A percentile compares a stretch with the other conserved stretches of the same genome.
Conservation (phyloP, 1,284 basidiomycete species). For the Pisolithus thermaeus region DNA sequence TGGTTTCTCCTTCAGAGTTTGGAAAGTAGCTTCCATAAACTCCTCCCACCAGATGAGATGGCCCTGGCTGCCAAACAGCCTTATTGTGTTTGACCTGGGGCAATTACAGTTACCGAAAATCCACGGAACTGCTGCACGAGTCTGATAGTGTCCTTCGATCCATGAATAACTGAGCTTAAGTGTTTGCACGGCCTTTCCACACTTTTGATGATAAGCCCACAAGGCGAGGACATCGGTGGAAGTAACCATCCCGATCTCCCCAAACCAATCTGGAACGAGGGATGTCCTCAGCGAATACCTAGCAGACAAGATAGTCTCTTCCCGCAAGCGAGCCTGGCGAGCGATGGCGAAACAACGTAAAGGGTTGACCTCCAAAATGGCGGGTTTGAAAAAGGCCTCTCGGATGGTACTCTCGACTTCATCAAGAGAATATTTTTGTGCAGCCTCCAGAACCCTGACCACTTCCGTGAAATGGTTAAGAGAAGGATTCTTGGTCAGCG, state of each 20-base stretch:
- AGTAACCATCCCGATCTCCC: constrained; percentile 17
- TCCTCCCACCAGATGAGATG: constrained; percentile 15
- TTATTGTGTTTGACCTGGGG: background rate
- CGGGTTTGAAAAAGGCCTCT: constrained; percentile 11
- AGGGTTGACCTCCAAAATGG: constrained; percentile 12
- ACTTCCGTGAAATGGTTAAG: constrained; percentile 9
- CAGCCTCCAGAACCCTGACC: constrained; percentile 11
- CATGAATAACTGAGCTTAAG: constrained; percentile 10
- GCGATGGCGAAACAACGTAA: constrained; percentile 18
- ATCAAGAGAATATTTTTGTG: constrained; percentile 16
- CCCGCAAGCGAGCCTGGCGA: constrained; percentile 1
- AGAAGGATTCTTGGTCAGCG: constrained; percentile 16
- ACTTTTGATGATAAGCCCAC: constrained; percentile 17
- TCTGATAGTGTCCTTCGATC: constrained; percentile 15
- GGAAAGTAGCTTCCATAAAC: constrained; percentile 12
- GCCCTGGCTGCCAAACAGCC: background rate
- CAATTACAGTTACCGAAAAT: constrained; percentile 4
- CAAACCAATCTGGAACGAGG: constrained; percentile 13
- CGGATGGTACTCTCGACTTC: constrained; percentile 15
- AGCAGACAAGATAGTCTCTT: constrained; percentile 14
- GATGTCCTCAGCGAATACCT: constrained; percentile 12
- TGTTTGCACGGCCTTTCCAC: constrained; percentile 11
- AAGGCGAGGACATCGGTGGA: constrained; percentile 17
- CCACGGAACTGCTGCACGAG: constrained; percentile 1
- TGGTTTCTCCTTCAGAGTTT: constrained; percentile 13